phyloP scores from a whole-genome alignment of 192 early-diverging fungal species.

The Kickxella alabastrina region DNA sequence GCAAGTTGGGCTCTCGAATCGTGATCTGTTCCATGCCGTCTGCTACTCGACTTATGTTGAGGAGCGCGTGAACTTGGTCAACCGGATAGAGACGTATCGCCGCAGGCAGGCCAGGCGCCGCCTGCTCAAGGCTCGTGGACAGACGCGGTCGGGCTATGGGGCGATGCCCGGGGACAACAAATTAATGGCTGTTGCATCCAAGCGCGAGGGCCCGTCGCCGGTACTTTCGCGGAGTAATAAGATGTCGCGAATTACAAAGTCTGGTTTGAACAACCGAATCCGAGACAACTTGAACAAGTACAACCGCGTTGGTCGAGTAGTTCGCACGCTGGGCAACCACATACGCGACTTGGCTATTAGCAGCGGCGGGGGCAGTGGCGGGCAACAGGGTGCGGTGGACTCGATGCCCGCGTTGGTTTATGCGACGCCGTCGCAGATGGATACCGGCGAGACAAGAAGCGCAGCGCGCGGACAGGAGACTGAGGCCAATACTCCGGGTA shows the following conservation, averaged over 20 bases:
- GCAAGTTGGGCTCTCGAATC: slow-evolving; percentile 41
- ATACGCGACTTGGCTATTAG: slow-evolving; percentile 30
- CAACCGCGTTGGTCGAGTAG: slow-evolving; percentile 22
- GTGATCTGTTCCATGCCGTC: slow-evolving; percentile 35
- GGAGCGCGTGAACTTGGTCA: slow-evolving; percentile 29
- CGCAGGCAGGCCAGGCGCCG: slow-evolving; percentile 9
- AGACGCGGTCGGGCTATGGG: slow-evolving; percentile 11
- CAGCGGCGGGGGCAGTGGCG: slow-evolving; percentile 13
- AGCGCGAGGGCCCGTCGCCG: slow-evolving; percentile 13
- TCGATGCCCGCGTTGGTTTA: slow-evolving; percentile 3
- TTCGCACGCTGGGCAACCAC: slow-evolving; percentile 31
- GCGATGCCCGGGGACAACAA: slow-evolving; percentile 5
- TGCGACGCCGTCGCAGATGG: slow-evolving; percentile 1
- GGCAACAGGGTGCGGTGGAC: slow-evolving; percentile 12
- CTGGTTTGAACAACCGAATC: slow-evolving; percentile 24
- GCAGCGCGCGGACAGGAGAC: slow-evolving; percentile 4
- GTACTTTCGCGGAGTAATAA: slow-evolving; percentile 9
- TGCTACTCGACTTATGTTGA: slow-evolving; percentile 35
- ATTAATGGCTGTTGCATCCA: not conserved
- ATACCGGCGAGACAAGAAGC: slow-evolving; percentile 5
- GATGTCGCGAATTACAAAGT: slow-evolving; percentile 10
- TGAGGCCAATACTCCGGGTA: slow-evolving; percentile 18
- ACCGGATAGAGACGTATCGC: slow-evolving; percentile 26
- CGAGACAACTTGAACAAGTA: slow-evolving; percentile 27
- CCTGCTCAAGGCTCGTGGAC: slow-evolving; percentile 1